Conservation (phyloP, 192 early-diverging fungal genomes). For the Linderina pennispora region DNA sequence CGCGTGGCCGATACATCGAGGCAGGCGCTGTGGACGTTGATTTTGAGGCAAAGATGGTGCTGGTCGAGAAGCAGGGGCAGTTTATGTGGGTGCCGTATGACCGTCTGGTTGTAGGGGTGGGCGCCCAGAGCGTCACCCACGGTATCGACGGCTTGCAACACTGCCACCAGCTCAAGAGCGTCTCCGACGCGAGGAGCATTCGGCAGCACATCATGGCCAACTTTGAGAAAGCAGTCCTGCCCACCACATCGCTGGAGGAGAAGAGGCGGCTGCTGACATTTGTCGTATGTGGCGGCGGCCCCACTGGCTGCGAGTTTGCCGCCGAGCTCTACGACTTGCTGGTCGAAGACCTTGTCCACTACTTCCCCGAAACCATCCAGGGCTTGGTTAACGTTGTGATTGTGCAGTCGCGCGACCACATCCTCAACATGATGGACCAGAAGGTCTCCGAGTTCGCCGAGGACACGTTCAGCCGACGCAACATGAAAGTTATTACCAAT, state of each 20-base stretch:
- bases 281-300: slow-evolving; percentile 81
- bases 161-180: slow-evolving; percentile 76
- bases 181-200: slow-evolving; percentile 75
- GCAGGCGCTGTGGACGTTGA: slow-evolving; percentile 82
- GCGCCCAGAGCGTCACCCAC: slow-evolving; percentile 77
- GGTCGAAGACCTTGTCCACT: slow-evolving; percentile 65
- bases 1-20: slow-evolving; percentile 75
- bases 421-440: slow-evolving; percentile 72
- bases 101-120: slow-evolving; percentile 74
- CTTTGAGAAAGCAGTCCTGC: slow-evolving; percentile 71
- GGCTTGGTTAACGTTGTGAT: slow-evolving; percentile 64
- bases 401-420: slow-evolving; percentile 73
- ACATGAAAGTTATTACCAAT: slow-evolving; percentile 69
- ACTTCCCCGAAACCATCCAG: slow-evolving; percentile 70
- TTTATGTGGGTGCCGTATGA: slow-evolving; percentile 64
- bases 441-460: slow-evolving; percentile 69
- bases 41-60: slow-evolving; percentile 67
- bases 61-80: slow-evolving; percentile 58
- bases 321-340: slow-evolving; percentile 78
- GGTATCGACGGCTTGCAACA: slow-evolving; percentile 76
- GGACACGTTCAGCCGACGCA: slow-evolving; percentile 65
- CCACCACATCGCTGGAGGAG: slow-evolving; percentile 55
- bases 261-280: slow-evolving; percentile 67
- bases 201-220: slow-evolving; percentile 71
- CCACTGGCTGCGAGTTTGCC: slow-evolving; percentile 74